Conservation (phyloP, 441 rosid genomes). For the Syzygium syzygioides region DNA sequence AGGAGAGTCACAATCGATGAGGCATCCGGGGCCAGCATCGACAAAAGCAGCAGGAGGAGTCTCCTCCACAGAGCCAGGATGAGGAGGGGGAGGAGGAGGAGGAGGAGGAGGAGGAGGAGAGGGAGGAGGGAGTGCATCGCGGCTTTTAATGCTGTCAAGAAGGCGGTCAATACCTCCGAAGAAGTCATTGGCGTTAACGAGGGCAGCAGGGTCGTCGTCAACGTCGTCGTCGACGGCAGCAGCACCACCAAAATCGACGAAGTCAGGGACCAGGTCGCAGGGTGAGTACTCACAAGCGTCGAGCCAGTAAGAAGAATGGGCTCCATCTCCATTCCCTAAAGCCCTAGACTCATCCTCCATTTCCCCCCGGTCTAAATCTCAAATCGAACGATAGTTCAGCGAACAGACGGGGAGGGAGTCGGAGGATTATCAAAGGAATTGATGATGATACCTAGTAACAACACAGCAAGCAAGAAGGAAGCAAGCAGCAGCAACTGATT, state of each 20-base stretch:
- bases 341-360: conserved; percentile 62
- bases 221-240: conserved; percentile 33
- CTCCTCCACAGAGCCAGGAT: background rate
- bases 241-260: conserved; percentile 63
- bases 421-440: background rate
- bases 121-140: conserved; percentile 50
- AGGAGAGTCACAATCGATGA: background rate
- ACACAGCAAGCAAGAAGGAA: background rate
- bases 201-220: conserved; percentile 34
- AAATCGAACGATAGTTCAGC: background rate
- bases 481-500: background rate
- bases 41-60: background rate
- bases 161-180: conserved; percentile 96
- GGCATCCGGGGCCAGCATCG: conserved; percentile 6
- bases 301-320: conserved; percentile 73
- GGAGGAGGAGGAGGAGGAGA: background rate
- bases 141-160: conserved; percentile 81
- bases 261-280: conserved; percentile 60
- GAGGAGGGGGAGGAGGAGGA: background rate
- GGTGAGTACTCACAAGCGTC: conserved; percentile 86
- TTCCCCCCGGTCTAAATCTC: background rate
- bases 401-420: background rate
- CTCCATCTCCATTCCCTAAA: conserved; percentile 25
- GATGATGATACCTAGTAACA: too few relatives aligned
- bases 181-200: conserved; percentile 41